Evolutionary conservation across 805 yeast species (phyloP), one percentile per base, ranked within the genome.

Genomic region (Starmerella ratchasimensis): DNA sequence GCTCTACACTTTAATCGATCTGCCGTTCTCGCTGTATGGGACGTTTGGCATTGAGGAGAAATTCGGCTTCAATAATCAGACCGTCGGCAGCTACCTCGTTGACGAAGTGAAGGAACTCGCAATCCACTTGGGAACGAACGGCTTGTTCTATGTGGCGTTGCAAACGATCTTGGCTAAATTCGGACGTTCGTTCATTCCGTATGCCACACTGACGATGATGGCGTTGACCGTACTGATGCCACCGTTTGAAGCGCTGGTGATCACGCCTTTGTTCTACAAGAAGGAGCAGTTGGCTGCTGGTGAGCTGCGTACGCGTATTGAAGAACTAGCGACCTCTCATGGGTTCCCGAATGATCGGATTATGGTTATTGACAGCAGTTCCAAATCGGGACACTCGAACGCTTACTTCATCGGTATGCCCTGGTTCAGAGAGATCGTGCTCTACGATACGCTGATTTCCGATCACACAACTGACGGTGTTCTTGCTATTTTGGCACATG

Each of bases 391-490:
- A 6, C 98, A 90, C 61, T 88, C 97, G 6, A 90, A 90, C 56
- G 99, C 99, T 30, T 88, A 83, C 59, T 90, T 90, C 56, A 72
- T 80, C 49, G 99, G 99, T 4, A 68, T 90, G 52, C 98, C 98
- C 28, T 88, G 96, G 88, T 76, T 83, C 41, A 90, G 90, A 62
- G 88, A 86, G 60, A 90, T 90, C 62, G 97, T 90, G 36, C 69
- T 90, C 31, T 90, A 68, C 56, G 99, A 90, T 52, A 90, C 96
- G 8, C 70, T 90, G 62, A 77, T 90, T 46, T 74, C 80, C 44
- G 78, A 81, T 41, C 76, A 84, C 24, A 62, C 84, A 21, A 69
- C 72, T 21, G 71, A 69, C 30, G 93, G 90, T 60, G 81, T 84
- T 28, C 82, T 84, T 36, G 96, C 97, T 36, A 94, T 90, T 1